Evolutionary conservation across 768 basidiomycete genomes (phyloP).

Genomic region (Erythrobasidium yunnanense): DNA sequence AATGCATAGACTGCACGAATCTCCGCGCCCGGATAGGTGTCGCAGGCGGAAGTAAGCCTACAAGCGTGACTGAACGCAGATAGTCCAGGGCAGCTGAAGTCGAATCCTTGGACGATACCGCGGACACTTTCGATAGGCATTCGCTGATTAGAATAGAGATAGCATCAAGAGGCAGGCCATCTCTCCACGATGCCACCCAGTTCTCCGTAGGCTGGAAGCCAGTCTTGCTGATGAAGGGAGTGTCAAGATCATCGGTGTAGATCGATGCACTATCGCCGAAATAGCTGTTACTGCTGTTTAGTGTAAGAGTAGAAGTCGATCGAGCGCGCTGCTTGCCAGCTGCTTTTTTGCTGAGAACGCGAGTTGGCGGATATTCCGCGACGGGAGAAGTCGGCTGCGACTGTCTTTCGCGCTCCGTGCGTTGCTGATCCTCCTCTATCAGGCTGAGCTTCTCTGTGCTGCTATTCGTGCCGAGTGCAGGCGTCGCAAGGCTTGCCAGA

Average conservation of each 20-base stretch:
- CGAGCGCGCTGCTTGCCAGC: slow-evolving; percentile 81
- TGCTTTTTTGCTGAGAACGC: slow-evolving; percentile 63
- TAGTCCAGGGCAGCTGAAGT: slow-evolving; percentile 63
- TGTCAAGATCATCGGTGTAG: slow-evolving; percentile 25
- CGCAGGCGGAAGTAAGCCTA: slow-evolving; percentile 58
- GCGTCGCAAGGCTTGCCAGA: too few relatives aligned
- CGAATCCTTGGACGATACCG: slow-evolving; percentile 56
- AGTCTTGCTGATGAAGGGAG: slow-evolving; percentile 58
- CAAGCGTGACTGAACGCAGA: slow-evolving; percentile 57
- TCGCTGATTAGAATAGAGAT: slow-evolving; percentile 82
- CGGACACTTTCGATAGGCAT: slow-evolving; percentile 71
- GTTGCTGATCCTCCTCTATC: too few relatives aligned
- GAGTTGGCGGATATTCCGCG: slow-evolving; percentile 29
- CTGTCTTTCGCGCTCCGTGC: too few relatives aligned
- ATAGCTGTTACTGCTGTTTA: slow-evolving; percentile 8
- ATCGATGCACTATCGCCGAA: background rate
- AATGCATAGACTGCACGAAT: slow-evolving; percentile 49
- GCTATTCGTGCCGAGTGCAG: too few relatives aligned
- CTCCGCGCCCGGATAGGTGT: slow-evolving; percentile 57
- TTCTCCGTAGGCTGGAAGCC: slow-evolving; percentile 92
- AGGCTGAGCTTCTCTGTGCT: slow-evolving; percentile 30
- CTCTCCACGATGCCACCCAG: slow-evolving; percentile 95
- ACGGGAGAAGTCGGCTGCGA: background rate
- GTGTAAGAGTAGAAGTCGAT: slow-evolving; percentile 30
- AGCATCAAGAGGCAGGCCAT: slow-evolving; percentile 81